These are phyloP conservation scores for Exophiala dermatitidis DNA, from an alignment of 2,329 filamentous ascomycete species.

Conservation along the genomic window DNA sequence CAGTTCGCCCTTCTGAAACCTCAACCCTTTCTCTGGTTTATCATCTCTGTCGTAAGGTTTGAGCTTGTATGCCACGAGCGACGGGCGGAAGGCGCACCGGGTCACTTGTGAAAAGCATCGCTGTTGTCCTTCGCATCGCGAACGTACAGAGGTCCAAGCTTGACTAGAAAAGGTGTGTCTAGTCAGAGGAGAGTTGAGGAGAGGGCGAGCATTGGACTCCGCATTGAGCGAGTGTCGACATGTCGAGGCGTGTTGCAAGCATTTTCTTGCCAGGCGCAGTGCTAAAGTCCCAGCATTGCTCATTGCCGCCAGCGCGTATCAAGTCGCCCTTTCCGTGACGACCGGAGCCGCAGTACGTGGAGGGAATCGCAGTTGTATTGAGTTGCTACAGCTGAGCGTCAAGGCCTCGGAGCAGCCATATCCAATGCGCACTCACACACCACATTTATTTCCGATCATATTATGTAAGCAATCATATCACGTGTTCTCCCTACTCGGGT, in stretches of 20 bases:
- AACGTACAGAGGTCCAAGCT: neutral
- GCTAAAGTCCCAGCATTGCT: constrained; percentile 26
- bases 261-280: constrained; percentile 20
- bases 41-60: constrained; percentile 18
- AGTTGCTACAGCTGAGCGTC: too few relatives aligned
- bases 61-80: constrained; percentile 9
- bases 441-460: too few relatives aligned
- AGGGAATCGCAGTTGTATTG: neutral
- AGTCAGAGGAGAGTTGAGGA: neutral
- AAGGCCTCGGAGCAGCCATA: too few relatives aligned
- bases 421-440: too few relatives aligned
- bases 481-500: too few relatives aligned
- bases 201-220: neutral
- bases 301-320: constrained; percentile 18
- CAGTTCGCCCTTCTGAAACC: constrained; percentile 20
- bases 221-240: constrained; percentile 1
- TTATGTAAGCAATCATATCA: too few relatives aligned
- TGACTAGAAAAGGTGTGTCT: neutral
- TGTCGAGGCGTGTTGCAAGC: constrained; percentile 13
- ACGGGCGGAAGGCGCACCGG: constrained; percentile 8
- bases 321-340: neutral
- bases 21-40: constrained; percentile 22
- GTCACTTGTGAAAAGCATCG: constrained; percentile 8
- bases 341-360: neutral
- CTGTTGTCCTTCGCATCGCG: neutral